Percentiles rank a stretch among this genome's conserved stretches.
Conservation (phyloP, 192 early-diverging fungal species). For the Dimargaris xerosporica region DNA sequence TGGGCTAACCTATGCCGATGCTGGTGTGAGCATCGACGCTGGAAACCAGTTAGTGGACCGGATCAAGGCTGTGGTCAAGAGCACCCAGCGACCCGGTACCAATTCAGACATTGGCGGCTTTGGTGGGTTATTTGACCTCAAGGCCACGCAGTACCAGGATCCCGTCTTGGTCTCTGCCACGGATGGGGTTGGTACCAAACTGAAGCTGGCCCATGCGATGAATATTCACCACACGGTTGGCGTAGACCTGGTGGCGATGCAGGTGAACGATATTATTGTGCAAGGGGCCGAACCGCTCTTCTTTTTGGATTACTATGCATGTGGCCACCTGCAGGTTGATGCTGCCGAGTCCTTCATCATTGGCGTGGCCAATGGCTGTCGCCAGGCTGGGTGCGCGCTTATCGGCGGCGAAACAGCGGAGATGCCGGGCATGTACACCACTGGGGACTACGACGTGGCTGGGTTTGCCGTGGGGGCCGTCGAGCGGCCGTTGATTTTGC, state of each 20-base stretch:
- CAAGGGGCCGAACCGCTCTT: constrained; percentile 98
- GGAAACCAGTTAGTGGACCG: constrained; percentile 89
- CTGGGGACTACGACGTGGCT: constrained; percentile 83
- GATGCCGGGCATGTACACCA: constrained; percentile 91
- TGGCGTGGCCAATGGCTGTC: constrained; percentile 90
- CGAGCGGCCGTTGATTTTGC: constrained; percentile 76
- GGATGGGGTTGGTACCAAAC: constrained; percentile 98
- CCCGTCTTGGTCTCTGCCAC: constrained; percentile 95
- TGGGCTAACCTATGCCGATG: constrained; percentile 83
- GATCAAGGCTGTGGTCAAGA: constrained; percentile 90
- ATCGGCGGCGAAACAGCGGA: constrained; percentile 98
- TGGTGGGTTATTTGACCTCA: constrained; percentile 93
- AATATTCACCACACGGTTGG: constrained; percentile 87
- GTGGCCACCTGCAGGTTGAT: constrained; percentile 81
- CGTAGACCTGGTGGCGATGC: constrained; percentile 98
- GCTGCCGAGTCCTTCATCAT: constrained; percentile 80
- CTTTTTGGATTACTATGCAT: constrained; percentile 98
- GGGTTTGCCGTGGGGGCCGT: constrained; percentile 97
- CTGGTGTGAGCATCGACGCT: constrained; percentile 92
- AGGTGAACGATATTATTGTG: constrained; percentile 95
- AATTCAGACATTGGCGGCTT: constrained; percentile 98
- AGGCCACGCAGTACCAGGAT: constrained; percentile 81
- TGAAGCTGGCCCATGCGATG: constrained; percentile 82
- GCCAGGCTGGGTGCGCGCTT: constrained; percentile 78
- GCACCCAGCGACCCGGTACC: constrained; percentile 81